These are phyloP conservation scores for Coniosporium uncinatum DNA, from an alignment of 2,329 filamentous ascomycete species.

Conservation along the genomic window DNA sequence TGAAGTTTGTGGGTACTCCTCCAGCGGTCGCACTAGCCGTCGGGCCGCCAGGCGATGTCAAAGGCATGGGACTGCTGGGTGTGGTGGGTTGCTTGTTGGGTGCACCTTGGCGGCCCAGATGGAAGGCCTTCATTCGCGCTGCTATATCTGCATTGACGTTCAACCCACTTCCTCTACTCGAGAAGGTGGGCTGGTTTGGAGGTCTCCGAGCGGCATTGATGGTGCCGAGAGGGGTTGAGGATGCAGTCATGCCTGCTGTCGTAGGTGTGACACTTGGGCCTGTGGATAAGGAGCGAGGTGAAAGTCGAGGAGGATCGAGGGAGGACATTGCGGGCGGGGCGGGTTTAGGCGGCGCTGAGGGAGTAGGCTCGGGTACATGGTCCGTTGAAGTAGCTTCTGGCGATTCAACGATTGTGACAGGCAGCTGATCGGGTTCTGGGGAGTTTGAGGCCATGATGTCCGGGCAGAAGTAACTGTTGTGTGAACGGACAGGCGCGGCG, in stretches of 20 bases:
- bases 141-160: constrained; percentile 50
- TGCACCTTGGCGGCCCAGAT: constrained; percentile 56
- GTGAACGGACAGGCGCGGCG: too few species aligned
- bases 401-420: too few species aligned
- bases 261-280: constrained; percentile 54
- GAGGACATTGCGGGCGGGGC: constrained; percentile 7
- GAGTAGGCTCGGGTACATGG: too few species aligned
- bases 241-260: constrained; percentile 59
- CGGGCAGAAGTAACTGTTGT: too few species aligned
- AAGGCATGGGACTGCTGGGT: constrained; percentile 16
- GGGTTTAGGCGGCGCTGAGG: too few species aligned
- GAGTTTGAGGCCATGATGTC: too few species aligned
- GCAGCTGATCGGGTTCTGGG: too few species aligned
- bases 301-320: constrained; percentile 39
- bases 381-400: too few species aligned
- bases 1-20: constrained; percentile 35
- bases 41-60: constrained; percentile 10
- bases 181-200: constrained; percentile 31
- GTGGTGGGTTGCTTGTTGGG: constrained; percentile 20
- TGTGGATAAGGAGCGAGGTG: constrained; percentile 51
- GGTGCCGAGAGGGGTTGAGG: constrained; percentile 79
- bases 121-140: constrained; percentile 65
- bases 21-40: constrained; percentile 11
- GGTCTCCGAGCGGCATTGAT: constrained; percentile 63
- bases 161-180: constrained; percentile 42